Conservation (phyloP, 352 stramenopile genomes). For the Nothophytophthora sp. region DNA sequence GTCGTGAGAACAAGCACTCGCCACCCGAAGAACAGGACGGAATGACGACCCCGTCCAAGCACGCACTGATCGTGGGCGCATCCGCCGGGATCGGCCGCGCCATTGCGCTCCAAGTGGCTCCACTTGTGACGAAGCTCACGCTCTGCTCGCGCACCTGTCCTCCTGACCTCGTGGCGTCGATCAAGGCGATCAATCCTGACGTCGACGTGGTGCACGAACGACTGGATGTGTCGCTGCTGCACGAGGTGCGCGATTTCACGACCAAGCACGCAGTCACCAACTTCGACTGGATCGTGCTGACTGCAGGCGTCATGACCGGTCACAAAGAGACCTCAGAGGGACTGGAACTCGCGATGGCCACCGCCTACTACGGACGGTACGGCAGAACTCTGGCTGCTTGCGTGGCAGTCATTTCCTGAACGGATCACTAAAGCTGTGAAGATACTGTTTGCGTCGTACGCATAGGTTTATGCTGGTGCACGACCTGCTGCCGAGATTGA, state of each 20-base stretch:
- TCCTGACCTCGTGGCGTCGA: constrained; percentile 18
- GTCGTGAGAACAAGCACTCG: no score
- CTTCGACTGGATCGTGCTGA: constrained; percentile 12
- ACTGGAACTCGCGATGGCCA: constrained; percentile 20
- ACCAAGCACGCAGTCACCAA: constrained; percentile 2
- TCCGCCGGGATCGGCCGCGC: constrained; percentile 27
- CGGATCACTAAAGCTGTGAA: background rate
- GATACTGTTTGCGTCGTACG: background rate
- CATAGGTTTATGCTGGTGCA: constrained; percentile 10
- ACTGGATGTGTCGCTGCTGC: constrained; percentile 23
- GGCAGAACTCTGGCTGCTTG: no score
- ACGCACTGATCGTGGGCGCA: constrained; percentile 30
- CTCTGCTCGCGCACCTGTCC: constrained; percentile 26
- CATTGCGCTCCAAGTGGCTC: constrained; percentile 20
- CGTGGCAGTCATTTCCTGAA: no score
- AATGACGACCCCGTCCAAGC: constrained; percentile 19
- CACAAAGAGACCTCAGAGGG: constrained; percentile 21
- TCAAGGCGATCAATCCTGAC: constrained; percentile 5
- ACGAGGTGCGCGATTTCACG: constrained; percentile 17
- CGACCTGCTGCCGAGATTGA: constrained; percentile 1
- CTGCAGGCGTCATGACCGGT: constrained; percentile 1
- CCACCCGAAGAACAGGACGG: no score
- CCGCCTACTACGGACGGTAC: constrained; percentile 8
- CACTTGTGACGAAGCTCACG: constrained; percentile 29
- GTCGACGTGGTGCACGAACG: constrained; percentile 4